A percentile compares a stretch with the other conserved stretches of the same genome.
phyloP scores from a whole-genome alignment of 192 early-diverging fungal genomes.

The Mortierella antarctica region DNA sequence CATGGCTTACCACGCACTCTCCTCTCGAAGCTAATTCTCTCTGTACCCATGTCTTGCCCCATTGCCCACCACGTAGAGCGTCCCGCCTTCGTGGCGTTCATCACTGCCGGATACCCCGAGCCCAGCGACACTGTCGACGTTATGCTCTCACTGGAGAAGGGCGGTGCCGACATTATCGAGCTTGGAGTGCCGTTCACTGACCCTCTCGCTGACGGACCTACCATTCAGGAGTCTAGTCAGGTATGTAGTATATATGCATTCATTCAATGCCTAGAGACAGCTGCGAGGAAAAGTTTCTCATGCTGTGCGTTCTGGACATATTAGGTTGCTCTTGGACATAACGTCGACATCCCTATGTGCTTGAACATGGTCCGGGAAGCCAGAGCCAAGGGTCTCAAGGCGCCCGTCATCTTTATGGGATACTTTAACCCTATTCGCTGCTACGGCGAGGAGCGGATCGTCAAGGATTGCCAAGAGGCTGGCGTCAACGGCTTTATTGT shows the following conservation, averaged over 20 bases:
- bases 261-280: neutral
- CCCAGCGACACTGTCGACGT: slow-evolving; percentile 83
- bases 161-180: slow-evolving; percentile 96
- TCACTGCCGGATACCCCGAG: slow-evolving; percentile 93
- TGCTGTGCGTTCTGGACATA: neutral
- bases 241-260: slow-evolving; percentile 52
- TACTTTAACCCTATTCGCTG: slow-evolving; percentile 98
- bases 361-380: slow-evolving; percentile 84
- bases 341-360: slow-evolving; percentile 84
- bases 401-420: slow-evolving; percentile 97
- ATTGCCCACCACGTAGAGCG: slow-evolving; percentile 59
- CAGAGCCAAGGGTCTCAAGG: slow-evolving; percentile 81
- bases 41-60: neutral
- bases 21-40: neutral
- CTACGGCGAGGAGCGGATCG: slow-evolving; percentile 91
- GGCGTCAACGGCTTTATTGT: slow-evolving; percentile 97
- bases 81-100: slow-evolving; percentile 92
- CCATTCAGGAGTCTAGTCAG: slow-evolving; percentile 92
- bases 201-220: slow-evolving; percentile 96
- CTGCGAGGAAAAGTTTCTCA: neutral
- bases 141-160: slow-evolving; percentile 87
- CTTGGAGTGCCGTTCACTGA: slow-evolving; percentile 98
- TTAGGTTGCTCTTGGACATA: slow-evolving; percentile 82
- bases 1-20: neutral
- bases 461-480: slow-evolving; percentile 83